Evolutionary conservation across 768 basidiomycete species (phyloP), one percentile per base, ranked within the genome.

Genomic region (Psilocybe sp.): DNA sequence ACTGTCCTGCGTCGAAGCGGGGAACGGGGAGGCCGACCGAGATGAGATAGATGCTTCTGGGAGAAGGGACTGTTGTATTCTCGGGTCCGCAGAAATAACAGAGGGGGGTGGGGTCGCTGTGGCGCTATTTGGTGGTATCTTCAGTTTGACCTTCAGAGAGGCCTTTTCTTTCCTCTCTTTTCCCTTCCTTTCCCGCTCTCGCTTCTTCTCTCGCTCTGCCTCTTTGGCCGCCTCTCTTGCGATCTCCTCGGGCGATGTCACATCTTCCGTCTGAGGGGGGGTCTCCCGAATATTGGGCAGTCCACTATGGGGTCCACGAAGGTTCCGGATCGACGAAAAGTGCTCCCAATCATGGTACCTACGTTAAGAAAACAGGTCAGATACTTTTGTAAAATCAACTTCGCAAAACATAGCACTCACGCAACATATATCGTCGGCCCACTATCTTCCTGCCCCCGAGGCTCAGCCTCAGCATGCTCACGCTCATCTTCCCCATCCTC

Each of bases 341-440:
- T 96, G 93, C 61, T 96, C 92, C 89, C 90, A 94, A 65, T 93
- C 90, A 61, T 94, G 87, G 64, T 92, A 95, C 28, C 89, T 90
- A 60, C n/a, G n/a, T n/a, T n/a, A 11, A 20, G 4, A 14, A 23
- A 32, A 8, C 46, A 50, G 28, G 18, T n/a, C 18, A 5, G 10
- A 15, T n/a, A 35, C 16, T 7, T 15, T 11, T 18, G 14, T 13
- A 39, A 32, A 4, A 33, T 38, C 9, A 44, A n/a, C 12, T 45
- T 8, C 38, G 14, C 9, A n/a, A 49, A 23, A 45, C 18, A 37
- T 28, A 40, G 16, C 5, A 86, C 89, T 65, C 69, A 92, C 87
- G 92, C 92, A 51, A 93, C 89, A 69, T 92, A 93, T 14, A 93
- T 74, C 2, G 87, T 79, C 39, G 73, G 60, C 15, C 56, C 56